Evolutionary conservation across 2,329 filamentous ascomycete genomes (phyloP), one percentile per base, ranked within the genome.

Genomic region (Colletotrichum sp.): DNA sequence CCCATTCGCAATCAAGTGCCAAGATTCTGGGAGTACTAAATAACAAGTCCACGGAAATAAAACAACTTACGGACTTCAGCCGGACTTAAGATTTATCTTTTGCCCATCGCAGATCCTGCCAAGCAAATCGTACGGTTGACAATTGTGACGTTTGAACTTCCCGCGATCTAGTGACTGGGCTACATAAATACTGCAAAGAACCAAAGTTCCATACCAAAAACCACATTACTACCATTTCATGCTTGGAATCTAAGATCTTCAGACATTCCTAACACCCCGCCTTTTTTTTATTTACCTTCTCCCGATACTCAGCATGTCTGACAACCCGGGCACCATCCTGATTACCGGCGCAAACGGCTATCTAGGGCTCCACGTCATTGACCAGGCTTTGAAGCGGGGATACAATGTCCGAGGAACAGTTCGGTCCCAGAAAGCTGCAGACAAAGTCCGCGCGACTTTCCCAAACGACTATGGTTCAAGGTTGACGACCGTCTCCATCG

Each of bases 301-400:
- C 8, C 8, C 39, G 8, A 18, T 18, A 39, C 39, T 5, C 6
- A 26, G n/a, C 10, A 59, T 59, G 55, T 49, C 66, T 21, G 3
- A 34, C 34, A 59, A 63, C 26, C 8, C n/a, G 18, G 39, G 21
- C 8, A 68, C 34, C 28, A 21, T 65, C 34, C 12, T 71, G 32
- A 34, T 83, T 32, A 84, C 82, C 21, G 82, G 82, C 34, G 81
- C 78, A 60, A 82, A 81, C 59, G 81, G 82, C 71, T 79, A 81
- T 59, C 76, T 83, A 18, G 82, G 81, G 18, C 82, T 83, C 72
- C 77, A 78, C 34, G 79, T 81, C n/a, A 78, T 84, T 7, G 34
- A 81, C 34, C 64, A 68, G 13, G 71, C 78, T 64, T 78, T 83
- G 16, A 68, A 80, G 21, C 75, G 73, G 7, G 81, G 81, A 68